Conservation (phyloP, 164 flowering plant genomes). For the Magnolia sinica region DNA sequence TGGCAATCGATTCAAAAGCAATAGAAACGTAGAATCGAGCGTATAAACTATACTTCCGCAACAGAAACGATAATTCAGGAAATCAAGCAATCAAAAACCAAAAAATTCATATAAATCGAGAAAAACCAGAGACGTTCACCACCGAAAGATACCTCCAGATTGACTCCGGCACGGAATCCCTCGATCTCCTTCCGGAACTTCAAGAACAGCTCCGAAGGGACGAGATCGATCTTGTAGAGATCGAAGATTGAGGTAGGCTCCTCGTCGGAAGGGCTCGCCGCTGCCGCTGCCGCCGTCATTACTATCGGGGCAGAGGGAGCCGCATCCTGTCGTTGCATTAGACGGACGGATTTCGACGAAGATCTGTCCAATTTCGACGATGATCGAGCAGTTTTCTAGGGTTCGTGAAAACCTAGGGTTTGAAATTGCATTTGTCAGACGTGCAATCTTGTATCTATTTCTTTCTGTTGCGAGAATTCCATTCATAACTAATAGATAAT, state of each 20-base stretch:
- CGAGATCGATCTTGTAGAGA: constrained; percentile 53
- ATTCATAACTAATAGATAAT: too few species aligned
- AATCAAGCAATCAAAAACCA: too few species aligned
- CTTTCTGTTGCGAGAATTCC: too few species aligned
- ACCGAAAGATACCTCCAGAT: constrained; percentile 54
- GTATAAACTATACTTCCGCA: too few species aligned
- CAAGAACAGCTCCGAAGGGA: constrained; percentile 76
- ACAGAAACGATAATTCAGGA: neutral
- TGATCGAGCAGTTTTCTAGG: neutral
- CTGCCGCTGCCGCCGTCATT: constrained; percentile 1
- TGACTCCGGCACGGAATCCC: constrained; percentile 67
- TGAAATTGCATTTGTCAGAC: too few species aligned
- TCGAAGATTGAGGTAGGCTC: constrained; percentile 72
- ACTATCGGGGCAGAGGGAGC: neutral
- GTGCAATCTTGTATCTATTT: too few species aligned
- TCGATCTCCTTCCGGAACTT: constrained; percentile 73
- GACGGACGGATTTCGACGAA: neutral
- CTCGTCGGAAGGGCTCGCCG: constrained; percentile 19
- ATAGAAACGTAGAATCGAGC: too few species aligned
- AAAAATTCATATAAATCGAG: neutral
- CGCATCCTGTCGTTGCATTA: too few species aligned
- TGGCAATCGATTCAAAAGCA: too few species aligned
- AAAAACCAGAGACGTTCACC: neutral
- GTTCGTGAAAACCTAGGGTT: too few species aligned
- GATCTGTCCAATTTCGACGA: neutral